Evolutionary conservation across 2,329 filamentous ascomycete genomes (phyloP), one percentile per base, ranked within the genome.

Genomic region (Fusarium ambrosium): DNA sequence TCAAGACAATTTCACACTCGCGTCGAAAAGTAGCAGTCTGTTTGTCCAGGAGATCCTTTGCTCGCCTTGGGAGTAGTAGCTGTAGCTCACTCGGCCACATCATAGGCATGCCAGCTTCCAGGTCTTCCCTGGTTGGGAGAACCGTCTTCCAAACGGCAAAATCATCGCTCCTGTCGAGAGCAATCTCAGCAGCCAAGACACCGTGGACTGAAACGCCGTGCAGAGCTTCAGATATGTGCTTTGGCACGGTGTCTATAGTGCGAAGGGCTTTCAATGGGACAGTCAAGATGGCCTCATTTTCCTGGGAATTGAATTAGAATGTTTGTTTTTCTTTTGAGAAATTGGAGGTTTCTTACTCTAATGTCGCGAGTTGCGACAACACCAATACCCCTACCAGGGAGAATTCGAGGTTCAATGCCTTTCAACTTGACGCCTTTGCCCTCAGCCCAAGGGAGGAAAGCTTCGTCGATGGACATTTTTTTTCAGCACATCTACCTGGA

Each of bases 321-420:
- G 8, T 3, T 36, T 43, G 8, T 16, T 10, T 11, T 7, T 3
- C 32, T 43, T 14, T 13, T 10, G 6, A 1, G 24, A 1, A 16
- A 13, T 13, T 13, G 4, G 24, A 6, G 4, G 16, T 56, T 14
- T 66, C 73, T 78, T 84, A 94, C 93, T 84, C 92, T 85, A 70
- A 97, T 87, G 16, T 88, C 84, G 32, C 89, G 87, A 14, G 90
- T 92, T 6, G 94, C 92, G 61, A 95, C 87, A 66, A 98, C 91
- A 56, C 95, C 95, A 63, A 97, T 89, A 32, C 95, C 95, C 64
- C 93, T 88, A 2, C 92, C 93, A 7, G 92, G 89, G 18, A 97
- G 91, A 43, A 86, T 86, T 45, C 90, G 88, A 6, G 94, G 89
- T 39, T 87, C 83, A 32, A 97, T 88, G 16, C 93, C 93, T 67